These are phyloP conservation scores for Lentinula raphanica DNA, from an alignment of 768 basidiomycete species.

Conservation along the genomic window DNA sequence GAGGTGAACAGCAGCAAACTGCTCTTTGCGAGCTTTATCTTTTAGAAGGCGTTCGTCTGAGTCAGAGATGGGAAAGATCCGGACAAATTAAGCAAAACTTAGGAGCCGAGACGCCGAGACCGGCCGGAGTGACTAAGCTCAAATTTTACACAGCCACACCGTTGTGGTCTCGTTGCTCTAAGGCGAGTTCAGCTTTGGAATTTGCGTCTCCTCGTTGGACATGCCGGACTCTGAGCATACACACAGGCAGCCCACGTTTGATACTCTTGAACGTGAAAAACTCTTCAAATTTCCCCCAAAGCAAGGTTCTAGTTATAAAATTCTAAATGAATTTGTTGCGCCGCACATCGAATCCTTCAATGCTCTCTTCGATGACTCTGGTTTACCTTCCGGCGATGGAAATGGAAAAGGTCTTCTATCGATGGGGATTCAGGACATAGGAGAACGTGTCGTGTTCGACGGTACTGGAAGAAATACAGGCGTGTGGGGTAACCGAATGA, in stretches of 20 bases:
- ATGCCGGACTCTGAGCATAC: constrained; percentile 50
- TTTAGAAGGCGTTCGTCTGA: not conserved
- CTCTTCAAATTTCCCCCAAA: constrained; percentile 72
- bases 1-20: not conserved
- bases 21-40: not conserved
- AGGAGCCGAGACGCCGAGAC: not conserved
- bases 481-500: constrained; percentile 80
- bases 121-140: not conserved
- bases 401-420: constrained; percentile 77
- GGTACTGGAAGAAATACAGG: constrained; percentile 48
- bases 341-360: constrained; percentile 98
- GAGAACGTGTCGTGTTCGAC: constrained; percentile 91
- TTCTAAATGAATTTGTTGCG: constrained; percentile 86
- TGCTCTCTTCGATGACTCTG: constrained; percentile 89
- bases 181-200: no score
- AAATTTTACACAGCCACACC: not conserved
- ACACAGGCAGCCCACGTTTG: constrained; percentile 56
- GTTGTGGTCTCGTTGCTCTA: no score
- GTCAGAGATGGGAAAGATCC: constrained; percentile 1
- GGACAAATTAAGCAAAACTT: not conserved
- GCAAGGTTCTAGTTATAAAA: constrained; percentile 63
- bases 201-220: constrained; percentile 6
- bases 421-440: constrained; percentile 77
- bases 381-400: constrained; percentile 66
- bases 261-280: constrained; percentile 76